Evolutionary conservation across 2,329 filamentous ascomycete species (phyloP).

Genomic region (Neofusicoccum sp.): DNA sequence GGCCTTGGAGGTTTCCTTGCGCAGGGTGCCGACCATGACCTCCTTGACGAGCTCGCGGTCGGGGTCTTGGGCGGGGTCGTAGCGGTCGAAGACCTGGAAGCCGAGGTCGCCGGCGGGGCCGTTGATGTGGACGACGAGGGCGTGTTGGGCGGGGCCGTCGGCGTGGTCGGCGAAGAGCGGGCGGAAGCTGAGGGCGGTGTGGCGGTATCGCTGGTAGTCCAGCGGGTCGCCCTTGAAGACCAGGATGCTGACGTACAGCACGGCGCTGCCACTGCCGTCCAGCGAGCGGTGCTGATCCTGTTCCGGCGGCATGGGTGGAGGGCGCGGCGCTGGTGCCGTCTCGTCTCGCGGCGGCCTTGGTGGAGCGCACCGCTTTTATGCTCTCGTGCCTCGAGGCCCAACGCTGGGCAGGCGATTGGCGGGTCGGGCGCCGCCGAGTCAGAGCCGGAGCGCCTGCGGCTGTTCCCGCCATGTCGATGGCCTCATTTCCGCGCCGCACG

Average conservation of each 20-base stretch:
- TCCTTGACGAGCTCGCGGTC: background rate
- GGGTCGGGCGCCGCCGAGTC: slow-evolving; percentile 4
- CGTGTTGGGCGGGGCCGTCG: background rate
- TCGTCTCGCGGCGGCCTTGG: background rate
- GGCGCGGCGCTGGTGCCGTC: background rate
- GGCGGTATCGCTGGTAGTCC: slow-evolving; percentile 17
- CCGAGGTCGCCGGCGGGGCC: slow-evolving; percentile 7
- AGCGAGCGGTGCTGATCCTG: background rate
- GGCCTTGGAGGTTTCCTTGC: slow-evolving; percentile 7
- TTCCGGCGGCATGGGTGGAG: background rate
- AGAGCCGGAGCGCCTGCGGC: background rate
- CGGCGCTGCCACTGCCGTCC: background rate
- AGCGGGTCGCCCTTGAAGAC: slow-evolving; percentile 18
- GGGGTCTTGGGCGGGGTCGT: slow-evolving; percentile 11
- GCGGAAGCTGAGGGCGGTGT: slow-evolving; percentile 18
- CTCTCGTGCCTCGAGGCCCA: slow-evolving; percentile 1
- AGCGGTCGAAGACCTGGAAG: slow-evolving; percentile 6
- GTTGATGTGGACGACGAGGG: slow-evolving; percentile 12
- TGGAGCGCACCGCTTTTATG: slow-evolving; percentile 1
- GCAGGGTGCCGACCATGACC: slow-evolving; percentile 14
- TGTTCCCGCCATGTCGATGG: slow-evolving; percentile 4
- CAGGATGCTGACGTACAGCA: slow-evolving; percentile 9
- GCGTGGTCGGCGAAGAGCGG: background rate
- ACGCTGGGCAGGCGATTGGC: background rate
- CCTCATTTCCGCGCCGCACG: slow-evolving; percentile 10